These are phyloP conservation scores for Rutstroemia sp. DNA, from an alignment of 2,329 filamentous ascomycete genomes.

Conservation along the genomic window DNA sequence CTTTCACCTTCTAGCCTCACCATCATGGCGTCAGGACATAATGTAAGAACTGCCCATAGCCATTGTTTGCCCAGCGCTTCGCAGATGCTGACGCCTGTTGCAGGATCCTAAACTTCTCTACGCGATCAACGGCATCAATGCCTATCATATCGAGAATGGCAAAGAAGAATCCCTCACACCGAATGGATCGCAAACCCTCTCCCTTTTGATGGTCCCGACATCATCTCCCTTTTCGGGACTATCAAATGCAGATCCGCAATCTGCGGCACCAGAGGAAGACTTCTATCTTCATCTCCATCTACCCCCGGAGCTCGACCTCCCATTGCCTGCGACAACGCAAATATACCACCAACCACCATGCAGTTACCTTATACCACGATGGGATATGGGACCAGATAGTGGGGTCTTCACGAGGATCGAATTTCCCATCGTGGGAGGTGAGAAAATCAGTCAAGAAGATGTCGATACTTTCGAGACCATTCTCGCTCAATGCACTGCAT, in stretches of 20 bases:
- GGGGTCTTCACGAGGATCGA: conserved; percentile 91
- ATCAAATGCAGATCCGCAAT: conserved; percentile 47
- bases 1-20: neutral
- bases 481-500: conserved; percentile 93
- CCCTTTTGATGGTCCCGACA: conserved; percentile 92
- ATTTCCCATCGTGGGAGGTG: conserved; percentile 68
- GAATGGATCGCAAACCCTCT: conserved; percentile 82
- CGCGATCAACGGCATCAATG: conserved; percentile 76
- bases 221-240: conserved; percentile 58
- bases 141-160: conserved; percentile 86
- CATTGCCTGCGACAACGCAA: conserved; percentile 89
- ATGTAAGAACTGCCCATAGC: conserved; percentile 16
- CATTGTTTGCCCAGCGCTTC: neutral
- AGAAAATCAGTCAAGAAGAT: conserved; percentile 77
- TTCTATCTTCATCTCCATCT: conserved; percentile 96
- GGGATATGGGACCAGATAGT: conserved; percentile 82
- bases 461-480: conserved; percentile 97
- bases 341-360: conserved; percentile 92
- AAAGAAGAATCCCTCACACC: conserved; percentile 76
- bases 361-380: conserved; percentile 90
- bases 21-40: conserved; percentile 26
- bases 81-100: conserved; percentile 9
- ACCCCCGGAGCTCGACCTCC: conserved; percentile 87
- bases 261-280: conserved; percentile 65
- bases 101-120: conserved; percentile 59